Evolutionary conservation across 1,284 basidiomycete genomes (phyloP).

Genomic region (Pseudomicrostroma phylloplanum): DNA sequence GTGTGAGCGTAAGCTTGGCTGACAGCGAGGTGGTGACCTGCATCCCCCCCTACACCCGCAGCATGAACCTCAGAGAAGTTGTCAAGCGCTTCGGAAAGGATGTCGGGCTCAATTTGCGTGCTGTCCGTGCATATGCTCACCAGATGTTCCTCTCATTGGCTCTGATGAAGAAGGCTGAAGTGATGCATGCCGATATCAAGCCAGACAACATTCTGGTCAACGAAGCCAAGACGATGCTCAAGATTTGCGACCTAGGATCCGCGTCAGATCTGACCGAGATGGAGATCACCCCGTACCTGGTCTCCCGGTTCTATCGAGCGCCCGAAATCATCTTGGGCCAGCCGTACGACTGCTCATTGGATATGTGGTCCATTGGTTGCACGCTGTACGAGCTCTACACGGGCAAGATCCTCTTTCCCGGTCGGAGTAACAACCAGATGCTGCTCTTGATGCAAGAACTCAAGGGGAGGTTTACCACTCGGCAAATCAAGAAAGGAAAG

Average conservation of each 20-base stretch:
- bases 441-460: constrained; percentile 70
- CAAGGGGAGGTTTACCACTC: constrained; percentile 84
- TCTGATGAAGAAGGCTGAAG: constrained; percentile 75
- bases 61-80: constrained; percentile 96
- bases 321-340: constrained; percentile 97
- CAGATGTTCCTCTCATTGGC: constrained; percentile 86
- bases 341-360: constrained; percentile 86
- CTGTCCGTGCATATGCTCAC: constrained; percentile 94
- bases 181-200: constrained; percentile 92
- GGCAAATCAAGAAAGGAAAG: constrained; percentile 87
- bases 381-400: constrained; percentile 97
- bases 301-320: constrained; percentile 94
- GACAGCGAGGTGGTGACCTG: constrained; percentile 5
- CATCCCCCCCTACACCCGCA: constrained; percentile 9
- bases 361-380: constrained; percentile 96
- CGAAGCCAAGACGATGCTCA: constrained; percentile 85
- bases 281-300: constrained; percentile 96
- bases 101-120: constrained; percentile 88
- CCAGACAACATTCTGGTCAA: constrained; percentile 61
- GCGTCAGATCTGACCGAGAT: constrained; percentile 88
- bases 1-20: background rate
- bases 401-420: constrained; percentile 96
- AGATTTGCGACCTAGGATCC: constrained; percentile 92
- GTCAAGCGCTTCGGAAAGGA: constrained; percentile 99
- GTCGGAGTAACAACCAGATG: constrained; percentile 97